Evolutionary conservation across 2,329 filamentous ascomycete species (phyloP).

Genomic region (Aureobasidium sp.): DNA sequence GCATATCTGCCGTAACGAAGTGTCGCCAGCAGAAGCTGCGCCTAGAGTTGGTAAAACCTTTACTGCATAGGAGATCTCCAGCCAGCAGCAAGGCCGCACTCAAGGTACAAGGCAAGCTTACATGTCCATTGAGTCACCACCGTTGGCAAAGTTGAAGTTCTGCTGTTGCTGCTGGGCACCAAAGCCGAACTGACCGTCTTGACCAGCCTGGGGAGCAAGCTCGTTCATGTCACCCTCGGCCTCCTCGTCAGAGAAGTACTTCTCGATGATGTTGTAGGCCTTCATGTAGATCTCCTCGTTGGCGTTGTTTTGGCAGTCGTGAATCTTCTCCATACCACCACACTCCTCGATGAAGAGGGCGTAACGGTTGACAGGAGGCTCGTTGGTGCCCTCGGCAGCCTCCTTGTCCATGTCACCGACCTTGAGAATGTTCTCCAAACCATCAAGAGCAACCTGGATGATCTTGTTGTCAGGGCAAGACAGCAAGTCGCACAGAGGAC

Average conservation of each 20-base stretch:
- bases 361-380: slow-evolving; percentile 83
- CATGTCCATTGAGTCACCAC: slow-evolving; percentile 65
- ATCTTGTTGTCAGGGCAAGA: slow-evolving; percentile 99
- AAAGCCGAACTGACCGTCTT: slow-evolving; percentile 74
- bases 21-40: background rate
- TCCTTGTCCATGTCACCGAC: slow-evolving; percentile 98
- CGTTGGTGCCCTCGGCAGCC: slow-evolving; percentile 63
- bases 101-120: slow-evolving; percentile 18
- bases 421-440: slow-evolving; percentile 98
- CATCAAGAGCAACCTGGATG: slow-evolving; percentile 95
- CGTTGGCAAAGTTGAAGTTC: slow-evolving; percentile 90
- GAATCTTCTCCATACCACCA: slow-evolving; percentile 99
- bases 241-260: slow-evolving; percentile 99
- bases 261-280: slow-evolving; percentile 99
- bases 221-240: slow-evolving; percentile 78
- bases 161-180: slow-evolving; percentile 64
- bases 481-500: slow-evolving; percentile 90
- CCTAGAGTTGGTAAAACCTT: background rate
- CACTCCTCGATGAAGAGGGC: slow-evolving; percentile 98
- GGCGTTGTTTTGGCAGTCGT: slow-evolving; percentile 99
- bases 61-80: background rate
- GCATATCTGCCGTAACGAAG: background rate
- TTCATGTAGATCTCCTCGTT: slow-evolving; percentile 99
- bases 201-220: slow-evolving; percentile 62
- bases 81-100: background rate